Conservation (phyloP, 2,329 filamentous ascomycete genomes). For the Hypoxylon sp. region DNA sequence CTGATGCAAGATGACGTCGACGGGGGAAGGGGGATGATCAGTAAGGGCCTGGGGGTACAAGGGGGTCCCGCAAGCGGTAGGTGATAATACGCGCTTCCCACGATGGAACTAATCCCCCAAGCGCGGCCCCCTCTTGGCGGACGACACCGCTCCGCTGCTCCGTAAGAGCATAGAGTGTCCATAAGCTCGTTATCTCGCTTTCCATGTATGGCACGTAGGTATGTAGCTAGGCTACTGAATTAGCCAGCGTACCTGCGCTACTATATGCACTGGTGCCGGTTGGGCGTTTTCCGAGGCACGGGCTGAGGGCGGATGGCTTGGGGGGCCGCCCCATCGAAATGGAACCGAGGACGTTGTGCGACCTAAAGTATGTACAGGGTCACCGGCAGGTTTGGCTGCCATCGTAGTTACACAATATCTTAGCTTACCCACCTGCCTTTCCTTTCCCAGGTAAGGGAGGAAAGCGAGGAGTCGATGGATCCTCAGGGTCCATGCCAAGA, state of each 20-base stretch:
- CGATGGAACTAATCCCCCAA: constrained; percentile 16
- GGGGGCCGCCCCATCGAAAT: constrained; percentile 18
- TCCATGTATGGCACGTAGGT: neutral
- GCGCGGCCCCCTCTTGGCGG: constrained; percentile 19
- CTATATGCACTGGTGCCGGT: constrained; percentile 4
- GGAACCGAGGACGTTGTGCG: constrained; percentile 27
- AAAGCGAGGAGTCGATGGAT: constrained; percentile 11
- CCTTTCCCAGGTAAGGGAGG: constrained; percentile 11
- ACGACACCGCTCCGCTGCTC: constrained; percentile 21
- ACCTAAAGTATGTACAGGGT: constrained; percentile 10
- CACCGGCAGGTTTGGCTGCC: constrained; percentile 8
- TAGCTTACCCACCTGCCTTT: constrained; percentile 15
- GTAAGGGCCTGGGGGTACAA: neutral
- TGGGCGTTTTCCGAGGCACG: neutral
- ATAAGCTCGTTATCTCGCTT: neutral
- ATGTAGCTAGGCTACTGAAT: constrained; percentile 2
- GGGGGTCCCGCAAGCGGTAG: neutral
- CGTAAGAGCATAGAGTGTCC: neutral
- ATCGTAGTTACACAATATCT: constrained; percentile 11
- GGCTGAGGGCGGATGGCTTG: neutral
- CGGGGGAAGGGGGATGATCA: neutral
- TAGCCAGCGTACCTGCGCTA: constrained; percentile 13
- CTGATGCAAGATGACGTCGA: constrained; percentile 38
- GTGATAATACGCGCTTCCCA: constrained; percentile 16
- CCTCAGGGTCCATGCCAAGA: constrained; percentile 42